Conservation (phyloP, 148 eudicot genomes). For the Rhododendron henanense region DNA sequence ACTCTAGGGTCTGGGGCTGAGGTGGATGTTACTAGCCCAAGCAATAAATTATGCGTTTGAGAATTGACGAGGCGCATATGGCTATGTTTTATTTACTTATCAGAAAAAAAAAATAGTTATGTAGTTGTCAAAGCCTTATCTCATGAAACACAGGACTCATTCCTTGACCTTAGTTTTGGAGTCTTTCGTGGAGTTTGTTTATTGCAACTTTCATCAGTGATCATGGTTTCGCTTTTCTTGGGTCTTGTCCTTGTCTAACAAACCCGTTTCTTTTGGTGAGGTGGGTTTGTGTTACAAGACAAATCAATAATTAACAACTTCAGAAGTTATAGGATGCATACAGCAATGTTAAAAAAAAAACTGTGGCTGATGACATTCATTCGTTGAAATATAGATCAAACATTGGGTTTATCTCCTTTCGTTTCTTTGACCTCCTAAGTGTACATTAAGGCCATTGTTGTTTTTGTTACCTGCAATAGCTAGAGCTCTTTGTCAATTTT, state of each 20-base stretch:
- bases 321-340: background rate
- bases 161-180: background rate
- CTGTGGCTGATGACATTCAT: background rate
- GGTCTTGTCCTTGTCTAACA: background rate
- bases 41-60: background rate
- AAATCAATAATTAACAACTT: background rate
- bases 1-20: background rate
- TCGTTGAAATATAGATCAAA: background rate
- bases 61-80: background rate
- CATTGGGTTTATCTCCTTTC: background rate
- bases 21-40: constrained; percentile 1
- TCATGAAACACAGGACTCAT: background rate
- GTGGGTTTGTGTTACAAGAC: background rate
- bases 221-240: background rate
- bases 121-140: background rate
- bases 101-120: too few species aligned
- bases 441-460: background rate
- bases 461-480: background rate
- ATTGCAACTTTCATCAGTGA: background rate
- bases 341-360: background rate
- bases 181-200: background rate
- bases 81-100: too few species aligned
- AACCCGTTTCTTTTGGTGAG: background rate
- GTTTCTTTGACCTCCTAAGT: background rate
- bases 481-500: constrained; percentile 1